Conservation (phyloP, 139 green algal genomes). For the Tetradesmus lagerheimii region DNA sequence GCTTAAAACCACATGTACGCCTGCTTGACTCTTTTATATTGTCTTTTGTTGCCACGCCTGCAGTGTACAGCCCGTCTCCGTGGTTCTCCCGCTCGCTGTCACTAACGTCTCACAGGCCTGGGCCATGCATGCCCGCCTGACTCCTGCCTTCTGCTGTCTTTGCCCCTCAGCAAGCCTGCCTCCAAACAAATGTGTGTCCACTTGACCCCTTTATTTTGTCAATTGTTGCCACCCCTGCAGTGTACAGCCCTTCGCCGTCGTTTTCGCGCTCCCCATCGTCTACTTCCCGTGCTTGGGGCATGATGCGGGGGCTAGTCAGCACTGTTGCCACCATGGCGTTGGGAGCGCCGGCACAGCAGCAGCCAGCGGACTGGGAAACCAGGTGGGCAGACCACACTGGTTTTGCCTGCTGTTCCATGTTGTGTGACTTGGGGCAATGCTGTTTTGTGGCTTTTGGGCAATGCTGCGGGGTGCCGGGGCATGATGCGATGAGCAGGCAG, state of each 20-base stretch:
- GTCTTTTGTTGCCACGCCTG: too few relatives aligned
- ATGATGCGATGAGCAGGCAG: too few relatives aligned
- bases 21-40: too few relatives aligned
- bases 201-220: background rate
- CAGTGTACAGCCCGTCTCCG: background rate
- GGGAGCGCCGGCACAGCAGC: background rate
- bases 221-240: background rate
- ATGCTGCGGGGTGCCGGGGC: too few relatives aligned
- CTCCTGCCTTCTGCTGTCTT: too few relatives aligned
- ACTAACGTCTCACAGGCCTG: background rate
- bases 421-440: too few relatives aligned
- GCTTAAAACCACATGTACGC: too few relatives aligned
- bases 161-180: too few relatives aligned
- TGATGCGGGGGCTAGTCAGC: background rate
- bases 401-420: too few relatives aligned
- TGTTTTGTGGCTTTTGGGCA: too few relatives aligned
- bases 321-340: background rate
- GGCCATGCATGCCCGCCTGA: too few relatives aligned
- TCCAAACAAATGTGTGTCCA: background rate
- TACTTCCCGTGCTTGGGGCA: background rate
- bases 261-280: background rate
- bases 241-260: background rate
- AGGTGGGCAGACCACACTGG: too few relatives aligned
- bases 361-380: background rate
- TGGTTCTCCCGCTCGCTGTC: background rate